Evolutionary conservation across 805 yeast species (phyloP), one percentile per base, ranked within the genome.

Genomic region (Metschnikowia lochheadii): DNA sequence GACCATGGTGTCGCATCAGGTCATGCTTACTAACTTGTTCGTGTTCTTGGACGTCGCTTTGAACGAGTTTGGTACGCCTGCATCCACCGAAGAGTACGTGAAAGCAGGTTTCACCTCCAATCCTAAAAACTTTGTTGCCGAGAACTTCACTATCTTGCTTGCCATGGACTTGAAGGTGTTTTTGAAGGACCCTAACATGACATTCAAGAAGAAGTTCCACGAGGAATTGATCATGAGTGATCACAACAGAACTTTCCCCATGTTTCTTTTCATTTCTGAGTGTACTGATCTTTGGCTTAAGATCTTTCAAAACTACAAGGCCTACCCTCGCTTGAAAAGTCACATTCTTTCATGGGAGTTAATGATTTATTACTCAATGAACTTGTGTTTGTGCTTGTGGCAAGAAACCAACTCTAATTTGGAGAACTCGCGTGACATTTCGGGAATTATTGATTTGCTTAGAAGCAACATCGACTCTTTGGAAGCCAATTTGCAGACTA

Each of bases 171-270:
- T 84, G 45, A 72, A 76, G 53, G 69, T 75, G 35, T 83, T 85
- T 60, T 65, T 84, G 38, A 77, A 76, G 51, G 80, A 78, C 56
- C 73, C 83, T 15, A 81, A 82, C 60, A 73, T 80, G 61, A 69
- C 83, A 0, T 85, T 85, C 67, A 82, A 79, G 53, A 84, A 84
- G 64, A 66, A 75, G 31, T 82, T 77, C 60, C 80, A 78, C 48
- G 89, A 85, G 61, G 88, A 84, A 56, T 68, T 82, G 44, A 70
- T 85, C 67, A 83, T 85, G 73, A 79, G 82, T 44, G 75, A 77
- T 49, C 74, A 73, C 48, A 66, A 69, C 31, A 68, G 75, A 43
- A 69, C 77, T 6, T 80, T 82, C 60, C 85, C 87, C 0, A 61
- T 84, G 26, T 72, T 66, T 52, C 57, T 63, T 47, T 73, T 73